A percentile compares a stretch with the other conserved stretches of the same genome.
Evolutionary conservation across 1,284 basidiomycete species (phyloP).

Genomic region (Rhodotorula sp.): DNA sequence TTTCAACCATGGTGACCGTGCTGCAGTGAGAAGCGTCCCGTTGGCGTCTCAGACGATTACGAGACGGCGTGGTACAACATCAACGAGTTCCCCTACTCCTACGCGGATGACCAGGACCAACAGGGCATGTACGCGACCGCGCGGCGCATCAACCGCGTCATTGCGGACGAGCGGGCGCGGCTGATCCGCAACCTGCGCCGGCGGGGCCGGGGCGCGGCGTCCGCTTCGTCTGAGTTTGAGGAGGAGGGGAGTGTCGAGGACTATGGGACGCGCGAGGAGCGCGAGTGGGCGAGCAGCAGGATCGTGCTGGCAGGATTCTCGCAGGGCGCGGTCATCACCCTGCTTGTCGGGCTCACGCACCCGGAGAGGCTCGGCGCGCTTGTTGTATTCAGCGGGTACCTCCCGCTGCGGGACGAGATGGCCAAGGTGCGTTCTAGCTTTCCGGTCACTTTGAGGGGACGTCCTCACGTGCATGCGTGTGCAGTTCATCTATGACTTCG

Average conservation of each 20-base stretch:
- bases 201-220: background rate
- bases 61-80: conserved; percentile 38
- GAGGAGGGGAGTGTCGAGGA: background rate
- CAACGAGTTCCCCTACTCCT: conserved; percentile 26
- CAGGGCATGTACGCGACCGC: conserved; percentile 19
- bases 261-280: conserved; percentile 33
- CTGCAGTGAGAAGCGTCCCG: conserved; percentile 6
- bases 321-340: conserved; percentile 27
- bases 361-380: conserved; percentile 22
- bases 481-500: conserved; percentile 26
- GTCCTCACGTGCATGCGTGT: background rate
- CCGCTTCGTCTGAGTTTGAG: background rate
- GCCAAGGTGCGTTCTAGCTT: conserved; percentile 12
- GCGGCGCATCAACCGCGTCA: conserved; percentile 29
- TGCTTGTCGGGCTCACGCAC: conserved; percentile 23
- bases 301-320: conserved; percentile 37
- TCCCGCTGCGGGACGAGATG: conserved; percentile 29
- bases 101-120: conserved; percentile 17
- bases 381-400: conserved; percentile 24
- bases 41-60: background rate
- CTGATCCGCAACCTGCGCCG: conserved; percentile 24
- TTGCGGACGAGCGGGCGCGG: conserved; percentile 23
- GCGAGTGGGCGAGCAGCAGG: conserved; percentile 27
- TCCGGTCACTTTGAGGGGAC: background rate
- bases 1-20: background rate